A percentile compares a stretch with the other conserved stretches of the same genome.
phyloP scores from a whole-genome alignment of 2,329 filamentous ascomycete genomes.

The Rutstroemia sp. region DNA sequence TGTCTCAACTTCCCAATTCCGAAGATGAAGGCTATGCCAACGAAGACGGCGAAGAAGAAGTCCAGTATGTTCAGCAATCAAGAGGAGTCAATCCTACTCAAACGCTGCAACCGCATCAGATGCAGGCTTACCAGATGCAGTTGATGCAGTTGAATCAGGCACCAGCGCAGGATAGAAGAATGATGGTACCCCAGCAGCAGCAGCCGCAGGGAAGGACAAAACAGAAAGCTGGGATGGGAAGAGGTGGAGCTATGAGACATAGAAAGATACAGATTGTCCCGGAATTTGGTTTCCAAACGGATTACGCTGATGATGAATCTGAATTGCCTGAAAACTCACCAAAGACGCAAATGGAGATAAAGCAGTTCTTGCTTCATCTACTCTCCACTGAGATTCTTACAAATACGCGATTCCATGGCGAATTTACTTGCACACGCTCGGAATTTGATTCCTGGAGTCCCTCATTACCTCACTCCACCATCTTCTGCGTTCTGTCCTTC shows the following conservation, averaged over 20 bases:
- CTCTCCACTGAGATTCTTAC: slow-evolving; percentile 48
- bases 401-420: slow-evolving; percentile 39
- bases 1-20: slow-evolving; percentile 23
- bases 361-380: slow-evolving; percentile 50
- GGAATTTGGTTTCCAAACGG: no score
- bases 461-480: slow-evolving; percentile 52
- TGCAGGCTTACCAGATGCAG: no score
- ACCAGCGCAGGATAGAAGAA: no score
- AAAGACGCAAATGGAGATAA: slow-evolving; percentile 38
- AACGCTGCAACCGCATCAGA: background rate
- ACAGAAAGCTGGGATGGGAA: no score
- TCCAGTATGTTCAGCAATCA: slow-evolving; percentile 1
- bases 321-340: slow-evolving; percentile 9
- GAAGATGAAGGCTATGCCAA: slow-evolving; percentile 10
- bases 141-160: no score
- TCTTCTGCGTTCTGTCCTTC: slow-evolving; percentile 48
- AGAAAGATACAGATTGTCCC: no score
- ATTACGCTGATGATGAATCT: slow-evolving; percentile 5
- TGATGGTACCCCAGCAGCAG: no score
- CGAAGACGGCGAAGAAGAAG: slow-evolving; percentile 23
- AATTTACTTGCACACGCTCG: slow-evolving; percentile 49
- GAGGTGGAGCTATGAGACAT: no score
- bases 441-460: slow-evolving; percentile 52
- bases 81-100: no score
- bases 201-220: no score